Evolutionary conservation across 768 basidiomycete genomes (phyloP).

Genomic region (Amanita polypyramis): DNA sequence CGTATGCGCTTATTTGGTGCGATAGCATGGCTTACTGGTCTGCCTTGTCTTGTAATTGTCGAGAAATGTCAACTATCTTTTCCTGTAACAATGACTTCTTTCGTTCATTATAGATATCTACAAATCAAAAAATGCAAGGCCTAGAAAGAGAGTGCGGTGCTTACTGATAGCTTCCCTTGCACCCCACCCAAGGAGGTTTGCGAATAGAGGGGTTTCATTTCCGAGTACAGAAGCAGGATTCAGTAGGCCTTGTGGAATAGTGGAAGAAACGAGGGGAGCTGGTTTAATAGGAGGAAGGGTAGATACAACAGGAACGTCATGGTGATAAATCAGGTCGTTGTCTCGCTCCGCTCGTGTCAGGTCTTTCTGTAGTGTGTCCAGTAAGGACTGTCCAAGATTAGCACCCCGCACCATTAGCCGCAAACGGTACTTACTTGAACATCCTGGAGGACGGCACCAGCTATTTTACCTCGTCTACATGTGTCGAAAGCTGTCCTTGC

Average conservation of each 20-base stretch:
- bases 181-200: constrained; percentile 76
- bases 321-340: constrained; percentile 93
- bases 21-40: constrained; percentile 39
- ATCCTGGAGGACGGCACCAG: constrained; percentile 62
- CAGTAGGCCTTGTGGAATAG: constrained; percentile 40
- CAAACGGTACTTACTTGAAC: constrained; percentile 46
- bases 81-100: constrained; percentile 63
- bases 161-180: constrained; percentile 79
- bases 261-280: constrained; percentile 54
- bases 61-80: constrained; percentile 48
- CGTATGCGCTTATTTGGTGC: background rate
- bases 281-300: constrained; percentile 56
- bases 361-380: constrained; percentile 58
- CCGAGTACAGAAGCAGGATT: constrained; percentile 49
- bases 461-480: constrained; percentile 52
- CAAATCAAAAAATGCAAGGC: background rate
- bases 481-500: constrained; percentile 63
- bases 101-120: constrained; percentile 82
- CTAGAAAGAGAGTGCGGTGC: constrained; percentile 15
- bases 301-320: constrained; percentile 67
- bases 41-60: constrained; percentile 48
- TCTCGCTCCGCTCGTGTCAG: constrained; percentile 72
- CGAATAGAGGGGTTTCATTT: constrained; percentile 54
- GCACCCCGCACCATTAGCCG: constrained; percentile 6
- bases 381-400: constrained; percentile 49